Base-by-base conservation (phyloP, 305 asterid species). In the Solanum hybrid region DNA sequence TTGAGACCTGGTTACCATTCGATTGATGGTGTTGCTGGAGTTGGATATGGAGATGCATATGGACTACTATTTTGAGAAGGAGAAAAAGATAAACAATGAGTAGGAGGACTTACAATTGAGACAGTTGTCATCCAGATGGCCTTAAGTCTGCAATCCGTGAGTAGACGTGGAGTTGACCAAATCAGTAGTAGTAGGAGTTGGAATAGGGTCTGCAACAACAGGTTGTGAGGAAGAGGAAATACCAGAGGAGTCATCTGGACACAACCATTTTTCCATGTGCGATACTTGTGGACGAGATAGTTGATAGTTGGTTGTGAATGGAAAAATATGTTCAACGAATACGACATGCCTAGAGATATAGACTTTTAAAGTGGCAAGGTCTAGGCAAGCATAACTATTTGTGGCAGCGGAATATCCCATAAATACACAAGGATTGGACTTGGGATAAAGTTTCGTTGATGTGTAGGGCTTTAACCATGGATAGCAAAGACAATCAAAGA, bases 271-370 rank as follows among this genome's bases (percentile, higher is more conserved):
- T 70, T 70, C 14, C 76, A 70, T 70, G 15, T n/a, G 29, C 1
- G 1, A 70, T 26, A 70, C 7, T 24, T 70, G 76, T 70, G 76
- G 31, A 70, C 3, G 7, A 24, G 76, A 70, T 24, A 70, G 76
- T 70, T 70, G 76, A 9, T 70, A 24, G 76, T 70, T 70, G 31
- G 31, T 70, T 70, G 15, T 70, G 31, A 70, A 70, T 70, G 76
- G 76, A 70, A 70, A 68, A 10, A 61, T n/a, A 68, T 68, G 75
- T n/a, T n/a, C 75, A 68, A n/a, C 14, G 1, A 68, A 68, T 68
- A 68, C 29, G 13, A n/a, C 14, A 68, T n/a, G 3, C 76, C 76
- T 70, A 70, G 31, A 79, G 98, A 72, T 72, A 26, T 72, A 72
- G 13, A 27, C 17, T n/a, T 70, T 70, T 70, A 70, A 70, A n/a